Evolutionary conservation across 2,329 filamentous ascomycete species (phyloP), one percentile per base, ranked within the genome.

Genomic region (Ceratocystis ficicola): DNA sequence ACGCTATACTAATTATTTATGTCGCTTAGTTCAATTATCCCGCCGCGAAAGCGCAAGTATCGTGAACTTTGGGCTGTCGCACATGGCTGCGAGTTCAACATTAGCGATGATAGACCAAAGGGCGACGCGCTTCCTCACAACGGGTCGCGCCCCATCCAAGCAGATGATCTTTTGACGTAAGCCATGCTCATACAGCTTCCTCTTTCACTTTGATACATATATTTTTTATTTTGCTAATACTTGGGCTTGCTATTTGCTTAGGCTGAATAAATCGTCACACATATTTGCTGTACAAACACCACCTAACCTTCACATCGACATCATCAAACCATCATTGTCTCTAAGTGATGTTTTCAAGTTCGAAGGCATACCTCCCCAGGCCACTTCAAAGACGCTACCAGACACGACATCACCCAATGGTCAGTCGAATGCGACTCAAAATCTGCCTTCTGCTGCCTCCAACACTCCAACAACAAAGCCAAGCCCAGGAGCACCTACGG

Each of bases 1-100:
- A 70, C 73, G 65, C 71, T 72, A 76, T 78, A 77, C 63, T 72
- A 68, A 67, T 66, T 80, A 72, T 76, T 84, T 69, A 83, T 73
- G 50, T 28, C 69, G 69, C 70, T 68, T 74, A 88, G 85, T 78
- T 81, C 83, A 83, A 86, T 87, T 82, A 84, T 88, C 81, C 83
- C 82, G 77, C 90, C 88, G 81, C 88, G 89, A 77, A 94, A 95
- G 84, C 86, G 90, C 77, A 95, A 95, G 81, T 83, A 96, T 75
- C 87, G 87, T 75, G 88, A 94, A 79, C 83, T 96, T 72, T 95
- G 88, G 80, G 82, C 83, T 72, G 84, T 89, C 81, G 86, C 89
- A 63, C 55, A 67, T 63, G 66, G 66, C 32, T 64, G 66, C 63
- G 66, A 67, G 62, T 67, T 67, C 63, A 65, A 59, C 44, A 57